Percentiles rank a stretch among this genome's conserved stretches.
Evolutionary conservation across 331 rosid species (phyloP).

Genomic region (Quercus tomentella): DNA sequence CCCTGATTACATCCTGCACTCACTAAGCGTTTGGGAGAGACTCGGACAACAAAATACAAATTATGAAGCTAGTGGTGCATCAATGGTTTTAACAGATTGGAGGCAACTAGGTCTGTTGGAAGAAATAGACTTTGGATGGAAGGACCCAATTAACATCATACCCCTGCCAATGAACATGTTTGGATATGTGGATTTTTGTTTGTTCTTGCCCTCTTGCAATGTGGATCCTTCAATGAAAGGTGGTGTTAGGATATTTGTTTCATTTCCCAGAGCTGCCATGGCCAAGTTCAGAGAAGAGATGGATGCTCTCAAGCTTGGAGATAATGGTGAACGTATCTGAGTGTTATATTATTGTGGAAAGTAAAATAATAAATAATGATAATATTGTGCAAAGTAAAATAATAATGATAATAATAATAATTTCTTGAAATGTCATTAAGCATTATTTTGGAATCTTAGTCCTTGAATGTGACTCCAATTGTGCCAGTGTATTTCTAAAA

Average conservation of each 20-base stretch:
- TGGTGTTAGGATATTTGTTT: conserved; percentile 36
- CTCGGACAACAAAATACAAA: conserved; percentile 2
- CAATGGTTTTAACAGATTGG: conserved; percentile 47
- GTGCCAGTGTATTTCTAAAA: no score
- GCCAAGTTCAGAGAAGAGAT: conserved; percentile 40
- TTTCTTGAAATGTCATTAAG: no score
- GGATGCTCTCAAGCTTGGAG: conserved; percentile 23
- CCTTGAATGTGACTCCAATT: no score
- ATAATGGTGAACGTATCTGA: neutral
- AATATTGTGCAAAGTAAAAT: no score
- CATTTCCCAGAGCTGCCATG: conserved; percentile 40
- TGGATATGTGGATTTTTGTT: conserved; percentile 17
- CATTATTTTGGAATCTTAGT: no score
- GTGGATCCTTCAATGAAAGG: conserved; percentile 34
- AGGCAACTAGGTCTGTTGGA: conserved; percentile 43
- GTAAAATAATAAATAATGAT: no score
- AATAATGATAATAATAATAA: no score
- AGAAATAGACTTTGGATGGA: conserved; percentile 48
- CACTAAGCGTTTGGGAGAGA: conserved; percentile 27
- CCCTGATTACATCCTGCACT: conserved; percentile 19
- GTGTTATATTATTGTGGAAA: no score
- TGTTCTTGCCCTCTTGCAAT: conserved; percentile 11
- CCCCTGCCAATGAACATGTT: conserved; percentile 43
- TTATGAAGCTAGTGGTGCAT: conserved; percentile 29
- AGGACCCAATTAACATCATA: conserved; percentile 32